phyloP scores from a whole-genome alignment of 2,329 filamentous ascomycete genomes.

The Metarhizium rileyi region DNA sequence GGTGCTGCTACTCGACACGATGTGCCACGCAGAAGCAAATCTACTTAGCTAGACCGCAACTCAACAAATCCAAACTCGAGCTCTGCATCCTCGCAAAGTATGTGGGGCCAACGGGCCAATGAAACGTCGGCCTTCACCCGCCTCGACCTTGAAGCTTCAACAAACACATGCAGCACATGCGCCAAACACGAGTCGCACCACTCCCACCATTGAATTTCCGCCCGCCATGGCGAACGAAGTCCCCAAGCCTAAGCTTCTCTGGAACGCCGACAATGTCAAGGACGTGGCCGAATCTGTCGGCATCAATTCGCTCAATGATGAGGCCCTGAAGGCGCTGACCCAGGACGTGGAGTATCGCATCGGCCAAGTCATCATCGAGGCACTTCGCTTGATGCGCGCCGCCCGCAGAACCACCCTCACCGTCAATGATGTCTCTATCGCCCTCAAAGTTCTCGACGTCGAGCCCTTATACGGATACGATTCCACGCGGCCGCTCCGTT shows the following conservation, averaged over 20 bases:
- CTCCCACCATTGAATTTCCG: not conserved
- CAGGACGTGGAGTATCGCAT: slow-evolving; percentile 95
- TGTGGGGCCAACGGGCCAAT: too few species aligned
- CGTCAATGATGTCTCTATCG: slow-evolving; percentile 82
- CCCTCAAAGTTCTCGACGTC: slow-evolving; percentile 76
- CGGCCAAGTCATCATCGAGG: slow-evolving; percentile 86
- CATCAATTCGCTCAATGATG: slow-evolving; percentile 69
- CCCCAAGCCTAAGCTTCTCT: slow-evolving; percentile 55
- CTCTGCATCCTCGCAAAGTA: too few species aligned
- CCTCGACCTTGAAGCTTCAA: not conserved
- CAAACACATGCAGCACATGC: not conserved
- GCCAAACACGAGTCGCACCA: not conserved
- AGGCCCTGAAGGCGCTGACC: slow-evolving; percentile 76
- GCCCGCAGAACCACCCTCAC: slow-evolving; percentile 76
- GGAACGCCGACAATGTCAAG: slow-evolving; percentile 92
- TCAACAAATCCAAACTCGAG: too few species aligned
- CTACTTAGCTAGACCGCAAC: too few species aligned
- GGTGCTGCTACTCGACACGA: too few species aligned
- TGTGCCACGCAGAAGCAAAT: too few species aligned
- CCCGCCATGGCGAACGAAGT: slow-evolving; percentile 26
- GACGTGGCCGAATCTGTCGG: slow-evolving; percentile 96
- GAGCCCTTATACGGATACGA: slow-evolving; percentile 97
- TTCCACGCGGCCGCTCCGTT: slow-evolving; percentile 76
- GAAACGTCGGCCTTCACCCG: too few species aligned
- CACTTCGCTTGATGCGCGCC: slow-evolving; percentile 92